phyloP scores from a whole-genome alignment of 2,329 filamentous ascomycete genomes.

The Arthrobotrys iridis region DNA sequence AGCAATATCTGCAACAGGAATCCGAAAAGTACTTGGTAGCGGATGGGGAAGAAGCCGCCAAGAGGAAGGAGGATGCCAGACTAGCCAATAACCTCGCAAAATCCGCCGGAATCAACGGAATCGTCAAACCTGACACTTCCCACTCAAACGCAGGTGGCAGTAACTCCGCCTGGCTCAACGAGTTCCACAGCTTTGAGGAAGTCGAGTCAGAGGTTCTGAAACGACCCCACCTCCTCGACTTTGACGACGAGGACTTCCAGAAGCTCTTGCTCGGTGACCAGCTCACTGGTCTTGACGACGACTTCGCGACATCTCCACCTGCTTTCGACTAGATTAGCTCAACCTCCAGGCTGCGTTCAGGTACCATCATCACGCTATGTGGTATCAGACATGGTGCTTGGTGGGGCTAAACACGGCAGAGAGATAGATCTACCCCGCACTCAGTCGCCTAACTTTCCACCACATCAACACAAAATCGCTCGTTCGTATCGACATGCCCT shows the following conservation, averaged over 20 bases:
- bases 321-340: conserved; percentile 29
- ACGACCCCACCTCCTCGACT: conserved; percentile 38
- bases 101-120: conserved; percentile 30
- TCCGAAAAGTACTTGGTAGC: conserved; percentile 55
- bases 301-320: conserved; percentile 42
- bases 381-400: conserved; percentile 6
- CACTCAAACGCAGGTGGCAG: conserved; percentile 2
- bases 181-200: conserved; percentile 53
- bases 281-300: conserved; percentile 37
- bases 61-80: conserved; percentile 25
- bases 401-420: conserved; percentile 54
- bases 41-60: conserved; percentile 32
- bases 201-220: conserved; percentile 49
- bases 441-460: conserved; percentile 32
- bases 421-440: conserved; percentile 55
- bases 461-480: conserved; percentile 45
- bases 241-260: conserved; percentile 53
- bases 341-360: conserved; percentile 21
- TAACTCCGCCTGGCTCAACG: conserved; percentile 41
- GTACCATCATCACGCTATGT: conserved; percentile 46
- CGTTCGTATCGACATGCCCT: conserved; percentile 48
- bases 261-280: conserved; percentile 52
- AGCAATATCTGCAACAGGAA: conserved; percentile 57
- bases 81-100: conserved; percentile 17
- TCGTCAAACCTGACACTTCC: conserved; percentile 24